Conservation (phyloP, 1,284 basidiomycete genomes). For the Dichomitus squalens region DNA sequence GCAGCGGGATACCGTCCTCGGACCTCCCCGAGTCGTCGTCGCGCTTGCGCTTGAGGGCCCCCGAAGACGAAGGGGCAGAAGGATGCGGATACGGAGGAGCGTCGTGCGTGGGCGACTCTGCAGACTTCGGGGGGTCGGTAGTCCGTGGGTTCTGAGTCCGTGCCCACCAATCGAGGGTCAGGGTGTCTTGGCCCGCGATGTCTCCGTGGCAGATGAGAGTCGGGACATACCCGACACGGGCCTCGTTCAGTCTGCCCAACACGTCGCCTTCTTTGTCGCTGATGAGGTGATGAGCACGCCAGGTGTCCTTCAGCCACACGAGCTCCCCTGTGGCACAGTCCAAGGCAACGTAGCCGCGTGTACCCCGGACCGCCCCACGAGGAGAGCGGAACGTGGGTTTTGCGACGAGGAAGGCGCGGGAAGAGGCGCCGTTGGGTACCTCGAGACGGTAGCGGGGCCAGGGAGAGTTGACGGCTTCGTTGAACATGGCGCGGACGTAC, state of each 20-base stretch:
- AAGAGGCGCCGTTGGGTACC: background rate
- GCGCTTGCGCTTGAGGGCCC: too few relatives aligned
- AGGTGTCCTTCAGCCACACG: constrained; percentile 20
- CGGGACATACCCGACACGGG: constrained; percentile 5
- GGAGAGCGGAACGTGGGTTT: constrained; percentile 6
- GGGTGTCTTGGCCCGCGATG: constrained; percentile 10
- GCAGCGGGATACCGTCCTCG: too few relatives aligned
- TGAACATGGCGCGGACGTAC: constrained; percentile 10
- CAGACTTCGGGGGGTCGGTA: too few relatives aligned
- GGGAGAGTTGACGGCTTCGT: background rate
- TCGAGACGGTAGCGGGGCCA: constrained; percentile 13
- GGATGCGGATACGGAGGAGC: too few relatives aligned
- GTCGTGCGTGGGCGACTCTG: too few relatives aligned
- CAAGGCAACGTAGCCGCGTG: constrained; percentile 14
- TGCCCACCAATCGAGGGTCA: too few relatives aligned
- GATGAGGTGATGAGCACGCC: constrained; percentile 10
- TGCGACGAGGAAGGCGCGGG: background rate
- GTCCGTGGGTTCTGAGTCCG: too few relatives aligned
- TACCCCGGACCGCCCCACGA: constrained; percentile 10
- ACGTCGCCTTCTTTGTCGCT: constrained; percentile 13
- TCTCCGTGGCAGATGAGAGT: constrained; percentile 18
- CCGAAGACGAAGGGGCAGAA: too few relatives aligned
- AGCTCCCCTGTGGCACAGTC: constrained; percentile 3
- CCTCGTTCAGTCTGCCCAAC: constrained; percentile 3
- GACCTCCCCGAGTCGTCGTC: too few relatives aligned